phyloP scores from a whole-genome alignment of 2,329 filamentous ascomycete species.

The Diaporthe capsici region DNA sequence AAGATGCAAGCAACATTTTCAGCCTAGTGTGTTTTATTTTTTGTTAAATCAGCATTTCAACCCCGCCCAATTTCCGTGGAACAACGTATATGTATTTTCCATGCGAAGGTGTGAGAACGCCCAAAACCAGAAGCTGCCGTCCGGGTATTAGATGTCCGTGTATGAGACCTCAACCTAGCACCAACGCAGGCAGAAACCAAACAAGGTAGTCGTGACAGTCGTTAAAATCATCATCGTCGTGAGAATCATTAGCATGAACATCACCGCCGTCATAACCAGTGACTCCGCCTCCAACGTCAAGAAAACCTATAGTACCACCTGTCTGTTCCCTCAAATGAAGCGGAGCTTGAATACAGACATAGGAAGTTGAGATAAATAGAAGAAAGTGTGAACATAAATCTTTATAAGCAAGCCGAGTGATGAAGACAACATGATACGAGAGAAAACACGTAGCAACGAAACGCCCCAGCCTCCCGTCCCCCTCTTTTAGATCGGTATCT shows the following conservation, averaged over 20 bases:
- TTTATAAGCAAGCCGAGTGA: background rate
- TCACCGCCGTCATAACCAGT: background rate
- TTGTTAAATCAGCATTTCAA: background rate
- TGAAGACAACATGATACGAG: background rate
- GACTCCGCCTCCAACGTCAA: background rate
- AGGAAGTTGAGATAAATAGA: background rate
- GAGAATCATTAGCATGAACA: background rate
- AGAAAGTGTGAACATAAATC: background rate
- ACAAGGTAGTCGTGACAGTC: background rate
- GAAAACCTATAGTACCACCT: background rate
- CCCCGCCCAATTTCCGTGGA: background rate
- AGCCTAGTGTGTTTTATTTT: background rate
- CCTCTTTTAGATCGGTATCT: conserved; percentile 19
- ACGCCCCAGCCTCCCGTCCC: background rate
- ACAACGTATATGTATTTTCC: background rate
- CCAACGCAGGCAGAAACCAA: background rate
- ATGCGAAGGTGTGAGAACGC: background rate
- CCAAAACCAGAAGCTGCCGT: background rate
- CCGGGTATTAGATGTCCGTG: conserved; percentile 12
- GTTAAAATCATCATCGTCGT: conserved; percentile 7
- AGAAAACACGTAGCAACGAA: background rate
- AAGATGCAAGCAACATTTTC: background rate
- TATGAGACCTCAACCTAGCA: background rate
- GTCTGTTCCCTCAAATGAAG: background rate
- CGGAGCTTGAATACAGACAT: background rate